Evolutionary conservation across 2,329 filamentous ascomycete genomes (phyloP).

Genomic region (Alternaria solani): DNA sequence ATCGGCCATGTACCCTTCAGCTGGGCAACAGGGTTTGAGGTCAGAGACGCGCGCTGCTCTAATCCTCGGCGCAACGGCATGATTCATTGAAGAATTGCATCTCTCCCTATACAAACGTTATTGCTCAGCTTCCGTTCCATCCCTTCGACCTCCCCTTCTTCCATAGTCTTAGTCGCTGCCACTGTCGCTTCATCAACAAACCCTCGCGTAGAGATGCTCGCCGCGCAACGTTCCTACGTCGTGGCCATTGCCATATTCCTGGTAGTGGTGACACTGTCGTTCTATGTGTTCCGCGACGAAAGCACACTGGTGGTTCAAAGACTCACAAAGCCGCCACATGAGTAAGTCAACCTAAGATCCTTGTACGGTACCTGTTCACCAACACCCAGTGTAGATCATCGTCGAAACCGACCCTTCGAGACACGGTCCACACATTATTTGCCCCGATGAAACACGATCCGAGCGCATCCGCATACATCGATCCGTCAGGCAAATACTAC

Average conservation of each 20-base stretch:
- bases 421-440: constrained; percentile 27
- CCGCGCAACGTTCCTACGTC: constrained; percentile 22
- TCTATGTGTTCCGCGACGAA: constrained; percentile 21
- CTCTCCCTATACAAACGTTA: not conserved
- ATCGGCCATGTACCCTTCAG: not conserved
- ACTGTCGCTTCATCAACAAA: not conserved
- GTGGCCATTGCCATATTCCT: constrained; percentile 22
- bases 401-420: constrained; percentile 17
- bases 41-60: constrained; percentile 1
- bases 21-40: not conserved
- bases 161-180: not conserved
- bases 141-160: not conserved
- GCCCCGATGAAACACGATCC: constrained; percentile 26
- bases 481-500: constrained; percentile 23
- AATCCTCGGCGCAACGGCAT: not conserved
- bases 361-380: not conserved
- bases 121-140: not conserved
- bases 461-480: constrained; percentile 14
- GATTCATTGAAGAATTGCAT: not conserved
- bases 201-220: constrained; percentile 22
- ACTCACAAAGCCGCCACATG: constrained; percentile 16
- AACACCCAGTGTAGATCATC: constrained; percentile 6
- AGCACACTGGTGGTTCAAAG: constrained; percentile 1
- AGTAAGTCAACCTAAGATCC: constrained; percentile 5
- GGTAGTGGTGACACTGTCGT: constrained; percentile 15